phyloP scores from a whole-genome alignment of 2,329 filamentous ascomycete genomes.

The Colletotrichum falcatum region DNA sequence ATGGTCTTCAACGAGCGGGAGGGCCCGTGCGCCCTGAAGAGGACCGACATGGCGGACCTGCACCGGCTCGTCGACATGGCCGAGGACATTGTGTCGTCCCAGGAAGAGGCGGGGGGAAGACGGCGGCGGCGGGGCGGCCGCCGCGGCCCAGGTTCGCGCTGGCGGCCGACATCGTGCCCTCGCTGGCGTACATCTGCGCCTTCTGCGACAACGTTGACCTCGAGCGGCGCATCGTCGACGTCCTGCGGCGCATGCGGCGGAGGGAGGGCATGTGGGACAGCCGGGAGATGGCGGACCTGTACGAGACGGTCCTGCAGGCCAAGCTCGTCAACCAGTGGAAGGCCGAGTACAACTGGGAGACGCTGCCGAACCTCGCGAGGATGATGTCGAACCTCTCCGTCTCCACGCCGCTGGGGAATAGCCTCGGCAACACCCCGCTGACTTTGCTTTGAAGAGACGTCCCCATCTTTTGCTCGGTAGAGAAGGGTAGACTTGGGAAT shows the following conservation, averaged over 20 bases:
- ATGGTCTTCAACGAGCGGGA: constrained; percentile 20
- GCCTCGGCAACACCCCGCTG: constrained; percentile 2
- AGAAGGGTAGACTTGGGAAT: too few species aligned
- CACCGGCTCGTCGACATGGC: constrained; percentile 28
- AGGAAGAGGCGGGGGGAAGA: not conserved
- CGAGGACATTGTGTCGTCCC: constrained; percentile 10
- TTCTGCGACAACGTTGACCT: constrained; percentile 36
- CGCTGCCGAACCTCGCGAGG: constrained; percentile 21
- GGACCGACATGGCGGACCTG: not conserved
- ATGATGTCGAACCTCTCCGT: constrained; percentile 24
- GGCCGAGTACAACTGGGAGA: constrained; percentile 36
- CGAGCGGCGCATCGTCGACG: constrained; percentile 30
- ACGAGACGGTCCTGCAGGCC: constrained; percentile 12
- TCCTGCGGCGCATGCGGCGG: constrained; percentile 34
- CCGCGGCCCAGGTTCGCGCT: constrained; percentile 24
- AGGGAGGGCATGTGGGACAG: constrained; percentile 42
- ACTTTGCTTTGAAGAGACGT: constrained; percentile 1
- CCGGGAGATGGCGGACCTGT: constrained; percentile 35
- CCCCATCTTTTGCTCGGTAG: too few species aligned
- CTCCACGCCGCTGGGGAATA: not conserved
- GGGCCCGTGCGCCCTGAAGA: constrained; percentile 12
- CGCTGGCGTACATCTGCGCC: constrained; percentile 35
- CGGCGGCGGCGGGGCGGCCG: too few species aligned
- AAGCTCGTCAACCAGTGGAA: constrained; percentile 30
- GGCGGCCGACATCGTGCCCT: constrained; percentile 27